These are phyloP conservation scores for Ogataea minuta DNA, from an alignment of 805 yeast genomes.

Conservation along the genomic window DNA sequence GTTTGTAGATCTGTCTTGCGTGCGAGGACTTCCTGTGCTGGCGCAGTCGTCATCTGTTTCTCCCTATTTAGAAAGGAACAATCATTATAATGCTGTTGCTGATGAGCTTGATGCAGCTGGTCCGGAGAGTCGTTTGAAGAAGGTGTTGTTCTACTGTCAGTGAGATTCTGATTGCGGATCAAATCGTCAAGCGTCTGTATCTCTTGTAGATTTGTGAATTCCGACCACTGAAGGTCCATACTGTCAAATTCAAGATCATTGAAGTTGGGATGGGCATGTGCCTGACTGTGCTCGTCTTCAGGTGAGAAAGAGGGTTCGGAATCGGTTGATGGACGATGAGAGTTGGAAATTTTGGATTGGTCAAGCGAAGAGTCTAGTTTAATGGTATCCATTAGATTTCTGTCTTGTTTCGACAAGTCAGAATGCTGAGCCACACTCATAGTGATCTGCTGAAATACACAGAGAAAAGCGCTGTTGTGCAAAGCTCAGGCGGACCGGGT, in stretches of 20 bases:
- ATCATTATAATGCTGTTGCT: neutral
- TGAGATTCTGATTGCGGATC: conserved; percentile 14
- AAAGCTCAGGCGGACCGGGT: neutral
- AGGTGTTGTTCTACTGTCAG: conserved; percentile 1
- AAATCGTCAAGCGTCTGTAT: conserved; percentile 22
- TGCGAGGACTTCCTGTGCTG: neutral
- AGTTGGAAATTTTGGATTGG: neutral
- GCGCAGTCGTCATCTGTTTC: neutral
- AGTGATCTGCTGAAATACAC: conserved; percentile 10
- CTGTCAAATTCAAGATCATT: conserved; percentile 20
- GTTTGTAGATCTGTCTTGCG: neutral
- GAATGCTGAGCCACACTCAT: conserved; percentile 3
- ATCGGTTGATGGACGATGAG: neutral
- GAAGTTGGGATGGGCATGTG: conserved; percentile 1
- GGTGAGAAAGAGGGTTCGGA: neutral
- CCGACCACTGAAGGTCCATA: conserved; percentile 27
- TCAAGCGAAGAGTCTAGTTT: neutral
- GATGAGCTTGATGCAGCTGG: neutral
- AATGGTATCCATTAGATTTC: neutral
- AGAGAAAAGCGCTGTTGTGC: neutral
- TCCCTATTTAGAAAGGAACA: too few species aligned
- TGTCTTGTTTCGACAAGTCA: neutral
- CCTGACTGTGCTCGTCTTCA: neutral
- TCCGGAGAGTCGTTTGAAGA: conserved; percentile 6
- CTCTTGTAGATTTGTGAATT: conserved; percentile 25